Percentiles rank a stretch among this genome's conserved stretches.
These are phyloP conservation scores for Salix koriyanagi DNA, from an alignment of 345 rosid genomes.

Conservation along the genomic window DNA sequence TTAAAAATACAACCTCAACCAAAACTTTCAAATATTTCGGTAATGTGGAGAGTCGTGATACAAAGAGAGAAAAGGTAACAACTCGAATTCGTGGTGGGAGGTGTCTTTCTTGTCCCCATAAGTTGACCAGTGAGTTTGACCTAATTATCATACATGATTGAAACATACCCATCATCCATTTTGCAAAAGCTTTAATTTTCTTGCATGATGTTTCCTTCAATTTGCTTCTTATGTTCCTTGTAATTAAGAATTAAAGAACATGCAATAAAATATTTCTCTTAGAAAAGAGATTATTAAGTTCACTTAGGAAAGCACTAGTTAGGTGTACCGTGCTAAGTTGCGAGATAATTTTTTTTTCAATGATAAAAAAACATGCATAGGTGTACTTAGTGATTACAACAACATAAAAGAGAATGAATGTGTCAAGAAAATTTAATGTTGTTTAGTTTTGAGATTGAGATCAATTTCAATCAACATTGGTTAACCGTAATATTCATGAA, in stretches of 20 bases:
- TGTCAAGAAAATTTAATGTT: too few relatives aligned
- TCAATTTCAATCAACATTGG: too few relatives aligned
- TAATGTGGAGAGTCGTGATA: too few relatives aligned
- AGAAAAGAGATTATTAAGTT: neutral
- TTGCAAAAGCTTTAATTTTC: constrained; percentile 14
- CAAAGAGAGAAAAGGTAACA: neutral
- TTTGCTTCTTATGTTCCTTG: neutral
- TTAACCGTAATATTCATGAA: too few relatives aligned
- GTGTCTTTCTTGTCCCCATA: constrained; percentile 48
- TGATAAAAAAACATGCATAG: too few relatives aligned
- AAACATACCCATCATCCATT: constrained; percentile 34
- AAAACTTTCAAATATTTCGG: too few relatives aligned
- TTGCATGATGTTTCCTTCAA: neutral
- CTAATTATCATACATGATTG: constrained; percentile 37
- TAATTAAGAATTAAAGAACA: neutral
- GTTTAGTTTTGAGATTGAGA: too few relatives aligned
- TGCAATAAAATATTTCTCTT: neutral
- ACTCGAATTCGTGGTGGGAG: constrained; percentile 23
- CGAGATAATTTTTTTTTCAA: too few relatives aligned
- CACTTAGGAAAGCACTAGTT: constrained; percentile 16
- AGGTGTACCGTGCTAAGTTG: too few relatives aligned
- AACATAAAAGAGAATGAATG: too few relatives aligned
- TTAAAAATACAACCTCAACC: too few relatives aligned
- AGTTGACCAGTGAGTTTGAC: constrained; percentile 42
- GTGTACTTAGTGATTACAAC: too few relatives aligned